Evolutionary conservation across 495 filamentous ascomycete genomes (phyloP).

Genomic region (Aspergillus cristatus): DNA sequence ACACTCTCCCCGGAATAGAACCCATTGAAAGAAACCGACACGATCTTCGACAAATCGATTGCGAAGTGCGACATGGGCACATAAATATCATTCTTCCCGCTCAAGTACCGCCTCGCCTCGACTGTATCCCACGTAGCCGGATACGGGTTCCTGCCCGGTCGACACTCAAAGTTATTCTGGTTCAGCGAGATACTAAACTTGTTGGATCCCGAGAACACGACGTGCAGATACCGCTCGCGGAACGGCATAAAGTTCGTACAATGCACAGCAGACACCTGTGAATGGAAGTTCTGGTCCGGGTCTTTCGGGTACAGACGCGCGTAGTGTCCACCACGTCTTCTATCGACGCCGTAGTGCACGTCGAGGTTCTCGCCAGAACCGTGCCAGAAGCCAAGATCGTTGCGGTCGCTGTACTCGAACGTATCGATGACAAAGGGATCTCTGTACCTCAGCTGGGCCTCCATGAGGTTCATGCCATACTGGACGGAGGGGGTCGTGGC

Average conservation of each 20-base stretch:
- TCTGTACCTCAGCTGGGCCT: slow-evolving; percentile 13
- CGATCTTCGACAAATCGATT: slow-evolving; percentile 47
- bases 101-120: slow-evolving; percentile 54
- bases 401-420: slow-evolving; percentile 46
- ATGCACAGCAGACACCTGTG: slow-evolving; percentile 44
- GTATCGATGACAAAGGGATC: slow-evolving; percentile 53
- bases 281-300: slow-evolving; percentile 61
- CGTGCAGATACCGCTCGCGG: slow-evolving; percentile 52
- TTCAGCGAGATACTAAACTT: slow-evolving; percentile 62
- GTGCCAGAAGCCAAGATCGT: slow-evolving; percentile 64
- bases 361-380: slow-evolving; percentile 54
- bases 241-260: slow-evolving; percentile 55
- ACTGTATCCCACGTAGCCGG: slow-evolving; percentile 68
- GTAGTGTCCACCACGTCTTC: slow-evolving; percentile 9
- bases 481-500: slow-evolving; percentile 1
- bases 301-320: slow-evolving; percentile 56
- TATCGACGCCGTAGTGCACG: slow-evolving; percentile 35
- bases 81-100: slow-evolving; percentile 53
- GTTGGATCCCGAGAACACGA: slow-evolving; percentile 57
- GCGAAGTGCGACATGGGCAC: slow-evolving; percentile 68
- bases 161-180: slow-evolving; percentile 60
- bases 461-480: slow-evolving; percentile 1
- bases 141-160: slow-evolving; percentile 50
- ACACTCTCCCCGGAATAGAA: slow-evolving; percentile 49
- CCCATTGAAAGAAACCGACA: slow-evolving; percentile 60